These are phyloP conservation scores for Myxozyma lipomycoides DNA, from an alignment of 805 yeast genomes.

Conservation along the genomic window DNA sequence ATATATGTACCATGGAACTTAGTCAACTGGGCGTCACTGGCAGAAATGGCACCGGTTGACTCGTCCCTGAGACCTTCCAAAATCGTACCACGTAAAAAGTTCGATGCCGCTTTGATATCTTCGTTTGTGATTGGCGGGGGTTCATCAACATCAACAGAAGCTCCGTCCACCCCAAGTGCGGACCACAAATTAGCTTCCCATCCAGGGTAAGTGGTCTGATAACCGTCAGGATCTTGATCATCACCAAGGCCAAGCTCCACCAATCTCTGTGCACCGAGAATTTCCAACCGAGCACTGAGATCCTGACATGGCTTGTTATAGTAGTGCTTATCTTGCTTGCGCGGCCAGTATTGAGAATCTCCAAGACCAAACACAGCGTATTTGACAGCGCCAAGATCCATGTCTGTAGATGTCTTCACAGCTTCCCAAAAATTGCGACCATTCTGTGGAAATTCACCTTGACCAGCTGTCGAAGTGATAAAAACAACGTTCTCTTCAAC, in stretches of 20 bases:
- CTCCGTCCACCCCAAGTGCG: slow-evolving; percentile 78
- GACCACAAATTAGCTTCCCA: slow-evolving; percentile 89
- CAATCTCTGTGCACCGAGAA: slow-evolving; percentile 70
- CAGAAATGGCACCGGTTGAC: slow-evolving; percentile 85
- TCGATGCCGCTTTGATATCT: slow-evolving; percentile 85
- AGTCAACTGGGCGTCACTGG: slow-evolving; percentile 88
- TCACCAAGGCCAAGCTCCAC: slow-evolving; percentile 85
- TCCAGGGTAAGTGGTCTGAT: slow-evolving; percentile 77
- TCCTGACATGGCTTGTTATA: slow-evolving; percentile 89
- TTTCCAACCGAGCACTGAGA: slow-evolving; percentile 56
- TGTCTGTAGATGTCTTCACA: slow-evolving; percentile 55
- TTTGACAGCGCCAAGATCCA: slow-evolving; percentile 57
- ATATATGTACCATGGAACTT: slow-evolving; percentile 97
- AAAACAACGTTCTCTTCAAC: slow-evolving; percentile 66
- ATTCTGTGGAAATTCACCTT: slow-evolving; percentile 82
- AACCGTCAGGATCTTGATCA: slow-evolving; percentile 97
- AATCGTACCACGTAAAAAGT: slow-evolving; percentile 89
- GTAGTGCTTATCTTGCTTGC: slow-evolving; percentile 90
- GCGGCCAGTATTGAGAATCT: slow-evolving; percentile 90
- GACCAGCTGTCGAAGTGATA: slow-evolving; percentile 74
- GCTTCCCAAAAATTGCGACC: slow-evolving; percentile 76
- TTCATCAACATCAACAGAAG: slow-evolving; percentile 82
- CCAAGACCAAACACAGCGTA: slow-evolving; percentile 73
- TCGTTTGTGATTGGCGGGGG: slow-evolving; percentile 89
- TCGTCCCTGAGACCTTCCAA: slow-evolving; percentile 77